Percentiles rank a stretch among this genome's conserved stretches.
These are phyloP conservation scores for Irpex sp. DNA, from an alignment of 1,284 basidiomycete species.

Conservation along the genomic window DNA sequence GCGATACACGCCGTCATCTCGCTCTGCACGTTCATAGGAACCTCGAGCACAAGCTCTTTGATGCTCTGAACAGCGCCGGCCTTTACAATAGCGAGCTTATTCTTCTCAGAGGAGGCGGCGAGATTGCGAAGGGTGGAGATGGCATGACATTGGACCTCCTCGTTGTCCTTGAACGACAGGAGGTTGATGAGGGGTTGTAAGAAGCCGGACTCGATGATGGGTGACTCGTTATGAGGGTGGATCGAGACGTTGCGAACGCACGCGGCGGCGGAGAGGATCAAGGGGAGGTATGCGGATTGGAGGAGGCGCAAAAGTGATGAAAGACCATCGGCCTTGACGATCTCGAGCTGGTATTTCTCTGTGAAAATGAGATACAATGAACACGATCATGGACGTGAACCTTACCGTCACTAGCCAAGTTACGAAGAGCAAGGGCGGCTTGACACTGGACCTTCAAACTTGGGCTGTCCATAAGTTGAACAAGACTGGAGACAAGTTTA, in stretches of 20 bases:
- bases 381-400: background rate
- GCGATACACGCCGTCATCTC: conserved; percentile 99
- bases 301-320: conserved; percentile 93
- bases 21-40: conserved; percentile 97
- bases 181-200: conserved; percentile 96
- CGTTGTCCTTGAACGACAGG: conserved; percentile 98
- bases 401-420: conserved; percentile 96
- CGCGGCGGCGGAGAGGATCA: conserved; percentile 97
- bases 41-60: conserved; percentile 95
- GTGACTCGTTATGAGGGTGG: conserved; percentile 98
- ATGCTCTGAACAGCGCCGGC: conserved; percentile 99
- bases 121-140: conserved; percentile 98
- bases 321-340: conserved; percentile 96
- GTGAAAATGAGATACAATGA: conserved; percentile 6
- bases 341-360: conserved; percentile 99
- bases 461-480: conserved; percentile 96
- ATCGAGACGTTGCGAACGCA: conserved; percentile 99
- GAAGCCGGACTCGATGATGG: conserved; percentile 99
- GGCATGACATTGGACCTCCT: conserved; percentile 99
- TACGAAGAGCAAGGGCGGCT: conserved; percentile 95
- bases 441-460: conserved; percentile 99
- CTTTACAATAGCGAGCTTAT: conserved; percentile 98
- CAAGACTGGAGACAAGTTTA: conserved; percentile 94
- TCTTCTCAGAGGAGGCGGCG: conserved; percentile 97
- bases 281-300: conserved; percentile 97